Base-by-base conservation (phyloP, 768 basidiomycete species). In the Lactarius deliciosus region DNA sequence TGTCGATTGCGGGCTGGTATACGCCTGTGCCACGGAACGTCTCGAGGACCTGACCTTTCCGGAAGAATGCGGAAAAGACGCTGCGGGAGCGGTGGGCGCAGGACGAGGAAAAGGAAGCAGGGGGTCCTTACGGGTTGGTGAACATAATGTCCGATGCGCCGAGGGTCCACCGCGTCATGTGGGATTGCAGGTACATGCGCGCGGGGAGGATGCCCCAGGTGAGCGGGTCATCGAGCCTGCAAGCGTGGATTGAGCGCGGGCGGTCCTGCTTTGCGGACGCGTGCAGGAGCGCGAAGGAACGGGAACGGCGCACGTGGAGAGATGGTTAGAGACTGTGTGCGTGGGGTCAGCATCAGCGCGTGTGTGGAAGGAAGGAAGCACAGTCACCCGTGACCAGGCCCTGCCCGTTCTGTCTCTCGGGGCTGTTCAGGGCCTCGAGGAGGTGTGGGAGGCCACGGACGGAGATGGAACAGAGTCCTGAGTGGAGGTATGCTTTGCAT, bases 131-230 rank as follows among this genome's bases (percentile, higher is more conserved):
- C 89, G 90, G 87, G 77, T 94, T 96, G 5, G 92, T 97, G 76
- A 97, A 98, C 82, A 96, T 89, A 74, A 98, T 87, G 64, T 98
- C 96, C 8, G 91, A 89, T 11, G 94, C 94, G 41, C 96, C 96
- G 28, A 97, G 83, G 5, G 92, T 88, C 95, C 96, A 98, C 59
- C 96, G 83, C n/a, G 81, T 90, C 60, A 82, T 85, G 36, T 79
- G 78, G 11, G 89, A 76, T 60, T 77, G 78, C 28, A 88, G 77
- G 74, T 88, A 92, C 69, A 81, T 85, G 43, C 78, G 75, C 28
- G 83, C 72, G 0, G 94, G 94, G 59, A 94, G 85, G 20, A 90
- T 78, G 5, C 94, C 94, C 96, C 96, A 98, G n/a, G 82, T 81
- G 56, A 95, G 74, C 2, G 92, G 91, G 72, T 93, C 92, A 73